phyloP scores from a whole-genome alignment of 805 yeast genomes.

The Candida insectorum region DNA sequence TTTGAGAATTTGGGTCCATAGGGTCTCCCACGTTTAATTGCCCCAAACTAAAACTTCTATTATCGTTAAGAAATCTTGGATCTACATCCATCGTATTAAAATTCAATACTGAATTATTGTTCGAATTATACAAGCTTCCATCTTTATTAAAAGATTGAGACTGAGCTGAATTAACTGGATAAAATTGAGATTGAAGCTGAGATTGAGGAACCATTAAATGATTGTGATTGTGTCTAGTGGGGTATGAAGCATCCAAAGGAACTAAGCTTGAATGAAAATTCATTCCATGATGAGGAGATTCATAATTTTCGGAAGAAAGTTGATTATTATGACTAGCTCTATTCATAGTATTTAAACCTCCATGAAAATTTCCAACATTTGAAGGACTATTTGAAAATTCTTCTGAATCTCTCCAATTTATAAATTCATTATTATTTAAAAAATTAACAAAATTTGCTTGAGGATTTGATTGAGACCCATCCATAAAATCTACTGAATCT shows the following conservation, averaged over 20 bases:
- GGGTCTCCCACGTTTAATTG: too few relatives aligned
- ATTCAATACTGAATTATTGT: background rate
- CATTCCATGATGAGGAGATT: background rate
- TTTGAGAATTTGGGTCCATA: too few relatives aligned
- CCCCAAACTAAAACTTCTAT: background rate
- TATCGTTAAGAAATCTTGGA: background rate
- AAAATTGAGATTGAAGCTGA: background rate
- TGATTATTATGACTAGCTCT: background rate
- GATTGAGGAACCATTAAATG: background rate
- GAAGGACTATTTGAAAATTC: background rate
- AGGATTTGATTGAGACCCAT: constrained; percentile 4
- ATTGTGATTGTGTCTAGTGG: too few relatives aligned
- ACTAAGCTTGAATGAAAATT: background rate
- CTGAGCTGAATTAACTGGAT: background rate
- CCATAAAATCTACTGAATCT: constrained; percentile 1
- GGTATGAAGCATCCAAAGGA: too few relatives aligned
- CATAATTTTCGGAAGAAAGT: background rate
- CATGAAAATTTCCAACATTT: background rate
- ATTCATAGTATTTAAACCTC: background rate
- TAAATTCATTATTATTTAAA: constrained; percentile 18
- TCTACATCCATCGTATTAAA: too few relatives aligned
- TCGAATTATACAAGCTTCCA: background rate
- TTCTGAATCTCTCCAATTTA: constrained; percentile 9
- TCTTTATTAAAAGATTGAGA: background rate
- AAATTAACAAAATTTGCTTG: constrained; percentile 17